Conservation (phyloP, 2,329 filamentous ascomycete species). For the Bipolaris sorokiniana region DNA sequence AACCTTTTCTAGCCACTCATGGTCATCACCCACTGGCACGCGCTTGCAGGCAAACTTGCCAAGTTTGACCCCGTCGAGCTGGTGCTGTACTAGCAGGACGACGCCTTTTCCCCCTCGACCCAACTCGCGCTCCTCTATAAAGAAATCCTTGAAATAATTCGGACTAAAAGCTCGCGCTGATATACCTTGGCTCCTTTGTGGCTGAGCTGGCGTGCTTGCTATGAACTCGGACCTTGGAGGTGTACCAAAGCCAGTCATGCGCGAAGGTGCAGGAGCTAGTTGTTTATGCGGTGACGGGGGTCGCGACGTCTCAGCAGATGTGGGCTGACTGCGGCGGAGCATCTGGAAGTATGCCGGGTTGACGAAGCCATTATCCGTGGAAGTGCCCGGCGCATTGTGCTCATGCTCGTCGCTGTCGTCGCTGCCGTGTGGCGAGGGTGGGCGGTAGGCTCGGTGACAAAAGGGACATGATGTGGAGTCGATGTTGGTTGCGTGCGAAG, state of each 20-base stretch:
- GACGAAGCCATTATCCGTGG: conserved; percentile 71
- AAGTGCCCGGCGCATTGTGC: conserved; percentile 35
- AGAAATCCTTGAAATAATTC: conserved; percentile 91
- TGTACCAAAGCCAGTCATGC: conserved; percentile 41
- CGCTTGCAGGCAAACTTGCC: conserved; percentile 96
- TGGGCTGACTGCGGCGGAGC: conserved; percentile 69
- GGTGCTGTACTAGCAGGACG: conserved; percentile 89
- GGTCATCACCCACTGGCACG: conserved; percentile 90
- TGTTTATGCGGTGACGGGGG: conserved; percentile 60
- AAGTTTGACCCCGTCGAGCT: conserved; percentile 85
- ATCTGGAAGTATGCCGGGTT: conserved; percentile 95
- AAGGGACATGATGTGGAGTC: conserved; percentile 80
- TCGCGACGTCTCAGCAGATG: conserved; percentile 55
- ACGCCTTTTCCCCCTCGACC: conserved; percentile 94
- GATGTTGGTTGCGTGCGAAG: conserved; percentile 59
- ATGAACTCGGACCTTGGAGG: conserved; percentile 59
- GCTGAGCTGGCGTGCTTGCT: conserved; percentile 51
- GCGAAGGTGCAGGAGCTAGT: conserved; percentile 43
- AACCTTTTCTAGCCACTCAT: conserved; percentile 93
- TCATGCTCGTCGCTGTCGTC: conserved; percentile 44
- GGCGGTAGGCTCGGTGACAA: conserved; percentile 76
- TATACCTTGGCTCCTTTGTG: conserved; percentile 67
- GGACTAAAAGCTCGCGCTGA: conserved; percentile 86
- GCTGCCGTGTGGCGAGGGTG: conserved; percentile 43
- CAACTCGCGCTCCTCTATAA: conserved; percentile 84